A percentile compares a stretch with the other conserved stretches of the same genome.
phyloP scores from a whole-genome alignment of 106 monocot genomes.

The Ottelia alismoides region DNA sequence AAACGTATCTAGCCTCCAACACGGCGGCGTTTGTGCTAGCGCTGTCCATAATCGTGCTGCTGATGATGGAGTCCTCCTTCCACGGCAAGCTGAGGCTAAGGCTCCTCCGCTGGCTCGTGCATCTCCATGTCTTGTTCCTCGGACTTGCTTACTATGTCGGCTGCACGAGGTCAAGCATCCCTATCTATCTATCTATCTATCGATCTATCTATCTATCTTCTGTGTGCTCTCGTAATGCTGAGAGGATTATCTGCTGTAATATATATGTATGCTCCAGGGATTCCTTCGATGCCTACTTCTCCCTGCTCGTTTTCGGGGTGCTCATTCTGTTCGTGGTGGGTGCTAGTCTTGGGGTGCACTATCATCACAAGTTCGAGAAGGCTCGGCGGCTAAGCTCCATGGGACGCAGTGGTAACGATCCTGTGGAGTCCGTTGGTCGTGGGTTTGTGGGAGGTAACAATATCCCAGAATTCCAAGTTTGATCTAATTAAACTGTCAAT shows the following conservation, averaged over 20 bases:
- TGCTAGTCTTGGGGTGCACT: conserved; percentile 3
- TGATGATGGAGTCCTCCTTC: conserved; percentile 19
- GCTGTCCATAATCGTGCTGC: conserved; percentile 23
- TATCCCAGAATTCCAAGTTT: too few relatives aligned
- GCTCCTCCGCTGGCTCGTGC: conserved; percentile 13
- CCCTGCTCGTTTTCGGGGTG: conserved; percentile 3
- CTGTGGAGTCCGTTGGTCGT: too few relatives aligned
- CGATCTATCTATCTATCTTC: too few relatives aligned
- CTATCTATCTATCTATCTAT: too few relatives aligned
- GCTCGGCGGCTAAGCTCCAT: too few relatives aligned
- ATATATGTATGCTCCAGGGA: too few relatives aligned
- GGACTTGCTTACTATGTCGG: conserved; percentile 16
- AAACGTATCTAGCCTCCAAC: conserved; percentile 17
- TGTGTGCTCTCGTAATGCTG: too few relatives aligned
- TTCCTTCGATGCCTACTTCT: too few relatives aligned
- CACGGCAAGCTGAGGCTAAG: conserved; percentile 6
- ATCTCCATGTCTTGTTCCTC: conserved; percentile 4
- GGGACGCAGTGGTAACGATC: too few relatives aligned
- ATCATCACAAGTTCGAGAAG: conserved; percentile 4
- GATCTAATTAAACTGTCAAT: too few relatives aligned
- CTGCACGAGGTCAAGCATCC: conserved; percentile 4
- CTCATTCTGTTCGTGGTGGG: background rate
- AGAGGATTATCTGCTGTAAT: too few relatives aligned
- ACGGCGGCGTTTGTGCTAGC: conserved; percentile 15
- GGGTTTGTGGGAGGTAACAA: too few relatives aligned